Conservation (phyloP, 108 stramenopile genomes). For the Skeletonema tropicum region DNA sequence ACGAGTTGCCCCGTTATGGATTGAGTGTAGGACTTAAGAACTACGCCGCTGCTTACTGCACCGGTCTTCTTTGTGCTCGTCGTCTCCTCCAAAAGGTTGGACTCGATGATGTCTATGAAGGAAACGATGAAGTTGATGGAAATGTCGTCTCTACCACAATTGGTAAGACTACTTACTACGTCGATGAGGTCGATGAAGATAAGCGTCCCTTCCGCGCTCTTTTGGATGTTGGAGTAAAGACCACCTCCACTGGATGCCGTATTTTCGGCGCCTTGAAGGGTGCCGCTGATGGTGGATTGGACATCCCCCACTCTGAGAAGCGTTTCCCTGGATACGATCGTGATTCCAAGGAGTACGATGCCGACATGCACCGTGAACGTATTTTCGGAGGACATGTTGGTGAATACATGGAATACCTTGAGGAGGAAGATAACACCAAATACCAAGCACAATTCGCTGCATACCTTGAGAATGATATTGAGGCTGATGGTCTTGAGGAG, state of each 20-base stretch:
- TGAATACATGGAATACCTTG: constrained; percentile 98
- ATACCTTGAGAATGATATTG: constrained; percentile 82
- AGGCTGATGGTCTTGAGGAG: constrained; percentile 90
- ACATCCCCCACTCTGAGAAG: constrained; percentile 97
- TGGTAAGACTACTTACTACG: constrained; percentile 95
- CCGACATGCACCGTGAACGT: constrained; percentile 95
- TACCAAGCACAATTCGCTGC: constrained; percentile 90
- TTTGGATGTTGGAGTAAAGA: constrained; percentile 95
- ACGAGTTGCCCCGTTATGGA: constrained; percentile 95
- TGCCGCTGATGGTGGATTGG: constrained; percentile 97
- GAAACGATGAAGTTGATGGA: constrained; percentile 88
- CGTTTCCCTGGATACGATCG: constrained; percentile 99
- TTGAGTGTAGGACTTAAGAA: constrained; percentile 97
- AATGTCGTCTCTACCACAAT: constrained; percentile 84
- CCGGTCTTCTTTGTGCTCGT: constrained; percentile 95
- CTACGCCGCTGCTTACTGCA: constrained; percentile 99
- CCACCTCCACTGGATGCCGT: constrained; percentile 96
- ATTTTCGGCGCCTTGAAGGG: constrained; percentile 99
- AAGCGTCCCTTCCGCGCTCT: constrained; percentile 97
- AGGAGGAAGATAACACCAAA: constrained; percentile 97
- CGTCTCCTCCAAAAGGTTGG: constrained; percentile 97
- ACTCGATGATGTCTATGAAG: constrained; percentile 93
- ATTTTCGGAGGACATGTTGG: constrained; percentile 98
- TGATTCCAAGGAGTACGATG: constrained; percentile 97
- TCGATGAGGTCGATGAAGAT: constrained; percentile 98